These are phyloP conservation scores for Sarocladium oryzae DNA, from an alignment of 2,329 filamentous ascomycete species.

Conservation along the genomic window DNA sequence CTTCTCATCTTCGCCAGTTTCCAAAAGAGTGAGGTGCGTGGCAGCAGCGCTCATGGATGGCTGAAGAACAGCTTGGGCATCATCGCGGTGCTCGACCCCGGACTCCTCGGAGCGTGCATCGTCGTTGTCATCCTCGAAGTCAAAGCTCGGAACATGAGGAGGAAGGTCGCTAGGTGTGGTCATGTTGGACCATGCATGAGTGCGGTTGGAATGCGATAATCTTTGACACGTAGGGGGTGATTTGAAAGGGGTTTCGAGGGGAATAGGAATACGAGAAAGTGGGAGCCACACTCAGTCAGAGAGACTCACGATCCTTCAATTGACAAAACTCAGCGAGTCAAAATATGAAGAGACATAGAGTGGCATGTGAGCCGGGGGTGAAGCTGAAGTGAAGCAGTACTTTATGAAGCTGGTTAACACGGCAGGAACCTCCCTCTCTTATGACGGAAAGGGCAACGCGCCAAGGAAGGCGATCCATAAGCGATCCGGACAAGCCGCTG, in stretches of 20 bases:
- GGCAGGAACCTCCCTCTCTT: neutral
- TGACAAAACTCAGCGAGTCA: neutral
- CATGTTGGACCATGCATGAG: neutral
- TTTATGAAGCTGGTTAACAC: neutral
- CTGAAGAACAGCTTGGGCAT: slow-evolving; percentile 53
- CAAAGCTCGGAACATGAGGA: neutral
- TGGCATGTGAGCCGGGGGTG: too few relatives aligned
- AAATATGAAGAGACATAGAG: too few relatives aligned
- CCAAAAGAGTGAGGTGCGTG: slow-evolving; percentile 46
- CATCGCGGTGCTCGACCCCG: slow-evolving; percentile 41
- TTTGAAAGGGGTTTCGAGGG: too few relatives aligned
- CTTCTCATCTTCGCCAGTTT: slow-evolving; percentile 52
- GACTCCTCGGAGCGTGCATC: slow-evolving; percentile 11
- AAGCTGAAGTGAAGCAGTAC: neutral
- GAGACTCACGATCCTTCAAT: too few relatives aligned
- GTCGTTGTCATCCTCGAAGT: neutral
- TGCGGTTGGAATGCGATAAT: too few relatives aligned
- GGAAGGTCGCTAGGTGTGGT: neutral
- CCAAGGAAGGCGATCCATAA: neutral
- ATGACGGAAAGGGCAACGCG: slow-evolving; percentile 4
- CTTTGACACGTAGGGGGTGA: too few relatives aligned
- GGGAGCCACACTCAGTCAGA: too few relatives aligned
- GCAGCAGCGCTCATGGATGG: slow-evolving; percentile 51
- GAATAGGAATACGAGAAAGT: too few relatives aligned
- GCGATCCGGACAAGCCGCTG: neutral